Base-by-base conservation (phyloP, 371 early-diverging fungal genomes). In the Nematocida sp. region DNA sequence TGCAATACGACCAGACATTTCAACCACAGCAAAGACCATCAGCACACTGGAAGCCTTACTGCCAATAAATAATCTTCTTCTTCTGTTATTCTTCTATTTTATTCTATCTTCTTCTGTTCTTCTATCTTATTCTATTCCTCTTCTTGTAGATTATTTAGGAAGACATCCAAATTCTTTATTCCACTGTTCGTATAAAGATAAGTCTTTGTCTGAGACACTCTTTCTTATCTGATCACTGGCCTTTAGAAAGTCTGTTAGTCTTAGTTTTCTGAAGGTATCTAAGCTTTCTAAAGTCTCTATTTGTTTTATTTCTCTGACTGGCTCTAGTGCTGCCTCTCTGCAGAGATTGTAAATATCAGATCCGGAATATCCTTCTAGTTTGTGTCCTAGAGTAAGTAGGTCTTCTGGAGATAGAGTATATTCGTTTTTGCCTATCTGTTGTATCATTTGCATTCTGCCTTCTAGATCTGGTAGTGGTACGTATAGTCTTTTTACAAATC, bases 281-380 rank as follows among this genome's bases (percentile, higher is more conserved):
- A 90, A 87, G 53, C 88, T 86, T n/a, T 87, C 83, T 4, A 78
- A 84, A 2, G 78, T 86, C 81, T 87, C 57, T 52, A 81, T 77
- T 48, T 86, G 85, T 1, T 86, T 87, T 13, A 90, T 83, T 46
- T 85, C 85, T 29, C 90, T 81, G 11, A 83, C 41, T 17, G 83
- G 81, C 63, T 87, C 86, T 82, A 96, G 81, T 0, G 92, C 92
- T 0, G 96, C 93, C 19, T 93, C 88, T 34, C 96, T 88, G 83
- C 94, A 93, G 53, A 96, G 79, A 80, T 95, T 95, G 84, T 94
- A 96, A 74, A 97, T 85, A 81, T 97, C 98, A 43, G 92, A 91
- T n/a, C 96, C 98, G 23, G 94, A 92, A 77, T 89, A 95, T 58
- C 87, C 82, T 41, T 87, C 88, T 0, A 93, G 91, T 15, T 77